Conservation (phyloP, 2,329 filamentous ascomycete genomes). For the Cadophora gregata region DNA sequence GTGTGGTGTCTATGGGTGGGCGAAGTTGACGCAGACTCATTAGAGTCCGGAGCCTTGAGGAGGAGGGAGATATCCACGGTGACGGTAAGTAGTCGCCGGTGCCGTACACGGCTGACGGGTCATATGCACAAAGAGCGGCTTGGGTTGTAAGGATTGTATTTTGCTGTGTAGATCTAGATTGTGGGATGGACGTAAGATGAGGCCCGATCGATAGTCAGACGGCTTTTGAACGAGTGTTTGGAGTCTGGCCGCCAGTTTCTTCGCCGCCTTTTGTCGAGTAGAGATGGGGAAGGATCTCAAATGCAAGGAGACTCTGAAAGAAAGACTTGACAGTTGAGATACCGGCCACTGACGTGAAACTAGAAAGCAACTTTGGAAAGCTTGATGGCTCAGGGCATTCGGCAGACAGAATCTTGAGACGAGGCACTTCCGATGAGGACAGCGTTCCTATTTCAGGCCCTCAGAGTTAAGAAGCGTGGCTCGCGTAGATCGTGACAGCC, state of each 20-base stretch:
- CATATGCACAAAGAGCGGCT: constrained; percentile 38
- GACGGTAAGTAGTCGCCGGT: constrained; percentile 55
- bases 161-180: constrained; percentile 27
- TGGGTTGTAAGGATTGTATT: constrained; percentile 8
- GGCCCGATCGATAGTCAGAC: constrained; percentile 30
- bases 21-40: constrained; percentile 66
- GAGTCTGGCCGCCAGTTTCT: constrained; percentile 31
- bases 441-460: constrained; percentile 46
- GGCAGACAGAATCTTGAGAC: constrained; percentile 42
- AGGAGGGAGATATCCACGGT: constrained; percentile 96
- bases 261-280: constrained; percentile 28
- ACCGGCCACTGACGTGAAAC: constrained; percentile 40
- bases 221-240: constrained; percentile 23
- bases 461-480: constrained; percentile 50
- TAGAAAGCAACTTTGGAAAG: constrained; percentile 32
- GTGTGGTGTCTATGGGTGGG: constrained; percentile 46
- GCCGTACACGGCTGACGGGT: constrained; percentile 45
- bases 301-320: constrained; percentile 29
- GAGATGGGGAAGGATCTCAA: constrained; percentile 21
- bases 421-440: constrained; percentile 40
- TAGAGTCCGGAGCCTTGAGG: constrained; percentile 76
- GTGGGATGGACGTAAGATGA: constrained; percentile 17
- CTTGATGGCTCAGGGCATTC: constrained; percentile 35
- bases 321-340: constrained; percentile 35
- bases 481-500: constrained; percentile 49